Evolutionary conservation across 2,329 filamentous ascomycete genomes (phyloP).

Genomic region (Xylogone sp.): DNA sequence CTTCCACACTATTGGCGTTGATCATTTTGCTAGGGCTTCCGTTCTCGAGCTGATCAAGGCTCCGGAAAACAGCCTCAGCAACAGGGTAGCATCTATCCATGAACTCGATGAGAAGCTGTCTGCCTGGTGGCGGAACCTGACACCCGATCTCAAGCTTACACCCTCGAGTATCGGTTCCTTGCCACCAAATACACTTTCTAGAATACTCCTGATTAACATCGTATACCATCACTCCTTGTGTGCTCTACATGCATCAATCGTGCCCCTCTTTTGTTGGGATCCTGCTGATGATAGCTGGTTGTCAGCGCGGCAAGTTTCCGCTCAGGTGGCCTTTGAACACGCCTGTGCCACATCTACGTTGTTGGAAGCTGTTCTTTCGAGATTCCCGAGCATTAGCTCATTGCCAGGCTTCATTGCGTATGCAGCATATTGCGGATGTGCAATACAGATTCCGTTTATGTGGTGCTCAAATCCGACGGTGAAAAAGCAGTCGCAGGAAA

Average conservation of each 20-base stretch:
- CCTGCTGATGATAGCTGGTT: slow-evolving; percentile 5
- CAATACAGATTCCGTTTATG: slow-evolving; percentile 20
- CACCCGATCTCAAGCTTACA: not conserved
- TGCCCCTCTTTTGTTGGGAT: slow-evolving; percentile 19
- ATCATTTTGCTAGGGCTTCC: not conserved
- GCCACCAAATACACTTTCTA: not conserved
- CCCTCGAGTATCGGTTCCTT: not conserved
- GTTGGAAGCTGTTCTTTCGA: not conserved
- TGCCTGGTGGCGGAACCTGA: not conserved
- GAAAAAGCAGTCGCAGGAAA: slow-evolving; percentile 9
- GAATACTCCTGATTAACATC: not conserved
- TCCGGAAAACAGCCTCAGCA: not conserved
- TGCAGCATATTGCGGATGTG: slow-evolving; percentile 17
- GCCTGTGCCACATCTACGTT: slow-evolving; percentile 12
- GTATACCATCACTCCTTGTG: slow-evolving; percentile 18
- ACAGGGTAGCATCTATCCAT: not conserved
- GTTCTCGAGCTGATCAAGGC: not conserved
- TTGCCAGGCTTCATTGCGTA: slow-evolving; percentile 15
- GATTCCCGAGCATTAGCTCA: not conserved
- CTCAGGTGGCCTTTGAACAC: slow-evolving; percentile 18
- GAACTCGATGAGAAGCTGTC: not conserved
- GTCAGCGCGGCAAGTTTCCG: slow-evolving; percentile 16
- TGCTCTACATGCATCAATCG: slow-evolving; percentile 17
- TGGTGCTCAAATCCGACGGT: slow-evolving; percentile 14
- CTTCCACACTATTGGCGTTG: not conserved